phyloP scores from a whole-genome alignment of 345 rosid species.

The Syzygium aqueum region DNA sequence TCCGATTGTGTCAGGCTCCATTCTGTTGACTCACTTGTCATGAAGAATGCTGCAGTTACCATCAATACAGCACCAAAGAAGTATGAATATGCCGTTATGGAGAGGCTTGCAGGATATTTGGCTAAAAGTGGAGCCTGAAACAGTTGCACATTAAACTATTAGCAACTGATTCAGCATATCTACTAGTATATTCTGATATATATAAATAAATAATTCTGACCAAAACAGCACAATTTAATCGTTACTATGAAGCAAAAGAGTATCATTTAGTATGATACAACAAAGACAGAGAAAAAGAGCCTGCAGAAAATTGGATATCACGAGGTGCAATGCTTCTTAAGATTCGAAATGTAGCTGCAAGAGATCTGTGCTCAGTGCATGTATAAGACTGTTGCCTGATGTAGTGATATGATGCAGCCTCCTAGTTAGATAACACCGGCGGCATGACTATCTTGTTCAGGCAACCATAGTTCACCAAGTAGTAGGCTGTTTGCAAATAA shows the following conservation, averaged over 20 bases:
- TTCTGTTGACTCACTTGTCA: conserved; percentile 56
- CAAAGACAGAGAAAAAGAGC: background rate
- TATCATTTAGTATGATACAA: background rate
- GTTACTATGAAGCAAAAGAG: background rate
- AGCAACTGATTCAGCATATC: background rate
- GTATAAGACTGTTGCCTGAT: background rate
- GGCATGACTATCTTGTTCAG: background rate
- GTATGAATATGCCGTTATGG: conserved; percentile 79
- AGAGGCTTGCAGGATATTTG: conserved; percentile 79
- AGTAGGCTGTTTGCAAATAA: background rate
- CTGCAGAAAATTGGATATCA: background rate
- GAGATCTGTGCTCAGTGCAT: background rate
- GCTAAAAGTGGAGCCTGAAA: conserved; percentile 75
- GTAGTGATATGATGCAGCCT: background rate
- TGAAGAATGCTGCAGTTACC: conserved; percentile 59
- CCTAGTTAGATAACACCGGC: background rate
- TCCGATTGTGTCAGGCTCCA: conserved; percentile 84
- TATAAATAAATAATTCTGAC: background rate
- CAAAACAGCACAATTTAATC: background rate
- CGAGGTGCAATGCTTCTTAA: background rate
- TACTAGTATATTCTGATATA: background rate
- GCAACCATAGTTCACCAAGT: background rate
- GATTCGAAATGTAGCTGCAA: background rate
- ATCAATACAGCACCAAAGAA: conserved; percentile 67
- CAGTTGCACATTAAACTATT: background rate